These are phyloP conservation scores for Podaxis rugospora DNA, from an alignment of 768 basidiomycete species.

Conservation along the genomic window DNA sequence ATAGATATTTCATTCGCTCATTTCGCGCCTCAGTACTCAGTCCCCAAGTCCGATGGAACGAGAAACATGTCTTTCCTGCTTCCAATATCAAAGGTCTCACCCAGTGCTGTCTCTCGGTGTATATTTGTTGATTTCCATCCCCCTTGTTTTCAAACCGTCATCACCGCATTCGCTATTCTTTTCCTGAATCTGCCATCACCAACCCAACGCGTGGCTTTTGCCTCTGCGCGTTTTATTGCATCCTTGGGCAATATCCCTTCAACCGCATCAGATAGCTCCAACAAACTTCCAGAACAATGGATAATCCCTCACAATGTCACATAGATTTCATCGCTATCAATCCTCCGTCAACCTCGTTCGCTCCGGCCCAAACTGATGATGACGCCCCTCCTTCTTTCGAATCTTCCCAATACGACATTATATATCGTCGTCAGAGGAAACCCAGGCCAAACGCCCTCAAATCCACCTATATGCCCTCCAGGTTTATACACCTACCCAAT, in stretches of 20 bases:
- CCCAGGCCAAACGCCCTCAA: constrained; percentile 36
- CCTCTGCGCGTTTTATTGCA: neutral
- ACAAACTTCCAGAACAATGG: neutral
- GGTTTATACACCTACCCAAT: constrained; percentile 57
- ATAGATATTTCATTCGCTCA: neutral
- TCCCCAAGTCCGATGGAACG: neutral
- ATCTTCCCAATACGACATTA: constrained; percentile 48
- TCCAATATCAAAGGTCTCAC: neutral
- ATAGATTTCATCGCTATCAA: neutral
- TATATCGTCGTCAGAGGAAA: constrained; percentile 55
- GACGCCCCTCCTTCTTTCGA: constrained; percentile 37
- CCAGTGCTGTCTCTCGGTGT: neutral
- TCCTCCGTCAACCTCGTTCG: neutral
- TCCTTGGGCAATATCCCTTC: neutral
- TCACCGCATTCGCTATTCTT: neutral
- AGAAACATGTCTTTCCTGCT: neutral
- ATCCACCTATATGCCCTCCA: constrained; percentile 41
- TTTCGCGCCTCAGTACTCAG: neutral
- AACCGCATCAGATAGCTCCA: neutral
- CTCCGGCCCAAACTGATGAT: neutral
- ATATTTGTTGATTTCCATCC: neutral
- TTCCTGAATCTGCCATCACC: neutral
- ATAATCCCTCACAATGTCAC: neutral
- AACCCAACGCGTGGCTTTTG: neutral
- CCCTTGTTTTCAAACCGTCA: neutral